Base-by-base conservation (phyloP, 352 stramenopile genomes). In the Phytopythium mirpurense region DNA sequence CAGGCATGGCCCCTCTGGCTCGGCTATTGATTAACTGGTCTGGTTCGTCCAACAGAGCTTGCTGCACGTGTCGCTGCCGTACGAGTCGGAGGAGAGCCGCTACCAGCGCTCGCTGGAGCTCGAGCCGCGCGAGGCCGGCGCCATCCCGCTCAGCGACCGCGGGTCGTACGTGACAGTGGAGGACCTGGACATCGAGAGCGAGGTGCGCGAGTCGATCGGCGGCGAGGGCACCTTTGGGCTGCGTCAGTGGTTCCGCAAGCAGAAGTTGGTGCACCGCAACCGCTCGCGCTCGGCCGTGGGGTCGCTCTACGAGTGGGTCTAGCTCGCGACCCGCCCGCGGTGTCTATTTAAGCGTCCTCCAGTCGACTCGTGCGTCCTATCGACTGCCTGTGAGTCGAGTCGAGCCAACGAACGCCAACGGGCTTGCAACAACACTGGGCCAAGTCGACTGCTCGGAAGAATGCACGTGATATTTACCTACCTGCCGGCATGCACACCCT, bases 181-280 rank as follows among this genome's bases (percentile, higher is more conserved):
- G 31, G 76, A 86, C 43, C 53, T 86, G n/a, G 83, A 93, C 31
- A 74, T 91, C 21, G 78, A 89, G 57, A 89, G 44, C 54, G 78
- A 93, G 70, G 80, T 90, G 24, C 75, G 79, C 24, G 83, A 82
- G 47, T 91, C 79, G 23, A 88, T 90, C 32, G 83, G 83, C 6
- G 65, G 63, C 11, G 80, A 90, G 35, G 80, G 81, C 10, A 93
- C 72, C 0, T 90, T 91, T 37, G 83, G 80, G 6, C 83, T 91
- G 37, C 78, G 83, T 16, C 80, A 91, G 54, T 91, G 80, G 83
- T 78, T 93, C 53, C 74, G 80, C 21, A 93, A 88, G 65, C 83
- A 91, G 46, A 85, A 90, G 54, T 76, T 93, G 2, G 82, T 92
- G 11, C 79, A 90, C 49, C 74, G 79, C 23, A 80, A 89, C 60